Evolutionary conservation across 192 early-diverging fungal genomes (phyloP).

Genomic region (Phycomyces blakesleeanus): DNA sequence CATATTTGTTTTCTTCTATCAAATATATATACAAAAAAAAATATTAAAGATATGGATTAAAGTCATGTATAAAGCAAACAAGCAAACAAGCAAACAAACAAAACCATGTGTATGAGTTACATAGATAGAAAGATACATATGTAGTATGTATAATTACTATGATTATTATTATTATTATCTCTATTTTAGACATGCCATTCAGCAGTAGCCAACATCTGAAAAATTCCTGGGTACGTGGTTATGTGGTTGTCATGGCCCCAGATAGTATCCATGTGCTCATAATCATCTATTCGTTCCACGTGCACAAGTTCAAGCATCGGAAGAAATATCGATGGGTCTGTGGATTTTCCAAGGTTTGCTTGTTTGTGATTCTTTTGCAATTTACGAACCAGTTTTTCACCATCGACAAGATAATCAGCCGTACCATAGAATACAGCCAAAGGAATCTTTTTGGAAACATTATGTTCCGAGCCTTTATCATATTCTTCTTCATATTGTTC

Average conservation of each 20-base stretch:
- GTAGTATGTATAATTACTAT: too few relatives aligned
- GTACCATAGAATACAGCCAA: slow-evolving; percentile 47
- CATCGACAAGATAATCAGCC: slow-evolving; percentile 45
- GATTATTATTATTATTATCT: too few relatives aligned
- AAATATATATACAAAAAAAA: too few relatives aligned
- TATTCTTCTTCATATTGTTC: too few relatives aligned
- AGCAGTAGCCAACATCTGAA: not conserved
- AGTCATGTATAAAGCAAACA: too few relatives aligned
- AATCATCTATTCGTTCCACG: slow-evolving; percentile 30
- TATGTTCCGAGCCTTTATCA: too few relatives aligned
- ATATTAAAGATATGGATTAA: too few relatives aligned
- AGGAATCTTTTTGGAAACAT: slow-evolving; percentile 21
- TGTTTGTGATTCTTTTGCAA: not conserved
- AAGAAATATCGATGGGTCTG: not conserved
- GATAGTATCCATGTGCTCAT: slow-evolving; percentile 43
- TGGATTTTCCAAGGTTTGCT: not conserved
- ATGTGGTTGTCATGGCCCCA: slow-evolving; percentile 32
- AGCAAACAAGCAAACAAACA: too few relatives aligned
- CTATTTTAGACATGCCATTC: too few relatives aligned
- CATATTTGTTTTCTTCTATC: too few relatives aligned
- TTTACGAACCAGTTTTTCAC: slow-evolving; percentile 13
- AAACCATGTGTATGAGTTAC: too few relatives aligned
- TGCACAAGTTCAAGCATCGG: slow-evolving; percentile 27
- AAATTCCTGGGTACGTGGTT: slow-evolving; percentile 22
- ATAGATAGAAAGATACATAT: too few relatives aligned